These are phyloP conservation scores for Colletotrichum sp. DNA, from an alignment of 2,329 filamentous ascomycete species.

Conservation along the genomic window DNA sequence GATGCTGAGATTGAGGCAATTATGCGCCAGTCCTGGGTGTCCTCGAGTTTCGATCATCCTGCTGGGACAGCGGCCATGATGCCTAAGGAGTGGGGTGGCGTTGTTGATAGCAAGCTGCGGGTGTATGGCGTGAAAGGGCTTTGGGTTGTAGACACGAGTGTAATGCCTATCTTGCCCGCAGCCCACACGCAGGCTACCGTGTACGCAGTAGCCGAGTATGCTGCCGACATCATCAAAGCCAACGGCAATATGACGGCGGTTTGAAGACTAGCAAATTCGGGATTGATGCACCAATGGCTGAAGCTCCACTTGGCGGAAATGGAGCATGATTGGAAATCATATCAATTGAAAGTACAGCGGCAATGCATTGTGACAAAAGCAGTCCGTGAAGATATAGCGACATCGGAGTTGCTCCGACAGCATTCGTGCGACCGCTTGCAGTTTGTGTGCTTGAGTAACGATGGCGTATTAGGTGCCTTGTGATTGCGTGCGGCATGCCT, in stretches of 20 bases:
- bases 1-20: constrained; percentile 25
- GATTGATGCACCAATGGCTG: not conserved
- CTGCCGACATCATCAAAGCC: constrained; percentile 32
- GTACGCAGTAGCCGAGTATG: constrained; percentile 35
- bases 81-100: constrained; percentile 34
- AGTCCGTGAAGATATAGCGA: not conserved
- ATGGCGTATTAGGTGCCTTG: not conserved
- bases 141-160: constrained; percentile 40
- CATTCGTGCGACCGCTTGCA: not conserved
- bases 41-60: constrained; percentile 28
- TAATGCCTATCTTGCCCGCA: constrained; percentile 36
- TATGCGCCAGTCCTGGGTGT: constrained; percentile 20
- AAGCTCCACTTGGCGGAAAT: not conserved
- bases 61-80: constrained; percentile 37
- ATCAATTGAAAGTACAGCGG: not conserved
- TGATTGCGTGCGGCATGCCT: not conserved
- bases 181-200: constrained; percentile 35
- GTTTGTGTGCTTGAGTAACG: not conserved
- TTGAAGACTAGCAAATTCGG: not conserved
- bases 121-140: constrained; percentile 38
- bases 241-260: not conserved
- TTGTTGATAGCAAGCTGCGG: constrained; percentile 34
- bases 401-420: not conserved
- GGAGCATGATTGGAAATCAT: not conserved
- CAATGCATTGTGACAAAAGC: not conserved